phyloP scores from a whole-genome alignment of 148 eudicot genomes.

The Heliosperma pusillum region DNA sequence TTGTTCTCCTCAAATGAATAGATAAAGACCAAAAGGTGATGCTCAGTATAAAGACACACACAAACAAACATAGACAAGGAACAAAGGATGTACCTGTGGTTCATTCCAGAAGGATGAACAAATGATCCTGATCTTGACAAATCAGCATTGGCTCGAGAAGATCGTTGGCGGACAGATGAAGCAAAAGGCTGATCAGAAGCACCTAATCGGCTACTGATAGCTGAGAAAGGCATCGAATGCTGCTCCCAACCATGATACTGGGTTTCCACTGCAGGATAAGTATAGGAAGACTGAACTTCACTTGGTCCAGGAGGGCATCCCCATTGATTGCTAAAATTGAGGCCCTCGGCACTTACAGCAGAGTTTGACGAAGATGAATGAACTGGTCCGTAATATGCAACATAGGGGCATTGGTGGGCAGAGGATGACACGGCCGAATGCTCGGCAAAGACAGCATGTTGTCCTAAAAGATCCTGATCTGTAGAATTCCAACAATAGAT shows the following conservation, averaged over 20 bases:
- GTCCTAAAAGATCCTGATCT: slow-evolving; percentile 89
- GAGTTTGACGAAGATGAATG: slow-evolving; percentile 66
- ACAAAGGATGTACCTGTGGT: slow-evolving; percentile 47
- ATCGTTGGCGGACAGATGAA: slow-evolving; percentile 51
- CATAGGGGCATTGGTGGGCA: slow-evolving; percentile 75
- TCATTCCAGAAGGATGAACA: slow-evolving; percentile 53
- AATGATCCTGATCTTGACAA: slow-evolving; percentile 62
- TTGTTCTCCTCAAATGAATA: background rate
- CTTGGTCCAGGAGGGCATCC: slow-evolving; percentile 51
- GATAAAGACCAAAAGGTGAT: background rate
- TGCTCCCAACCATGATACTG: slow-evolving; percentile 70
- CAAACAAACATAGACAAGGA: background rate
- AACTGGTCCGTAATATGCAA: slow-evolving; percentile 72
- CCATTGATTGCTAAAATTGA: slow-evolving; percentile 69
- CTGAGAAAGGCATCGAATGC: slow-evolving; percentile 47
- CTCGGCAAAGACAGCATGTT: slow-evolving; percentile 68
- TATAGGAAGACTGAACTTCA: slow-evolving; percentile 64
- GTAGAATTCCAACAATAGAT: slow-evolving; percentile 22
- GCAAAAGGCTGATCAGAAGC: slow-evolving; percentile 52
- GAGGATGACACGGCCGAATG: slow-evolving; percentile 73
- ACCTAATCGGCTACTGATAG: slow-evolving; percentile 44
- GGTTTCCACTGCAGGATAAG: slow-evolving; percentile 62
- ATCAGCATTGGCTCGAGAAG: slow-evolving; percentile 58
- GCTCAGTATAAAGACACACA: too few relatives aligned
- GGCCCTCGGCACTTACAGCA: slow-evolving; percentile 53